Evolutionary conservation across 202 grass and related monocot genomes (phyloP).

Genomic region (Schoenoplectus tabernaemontani): DNA sequence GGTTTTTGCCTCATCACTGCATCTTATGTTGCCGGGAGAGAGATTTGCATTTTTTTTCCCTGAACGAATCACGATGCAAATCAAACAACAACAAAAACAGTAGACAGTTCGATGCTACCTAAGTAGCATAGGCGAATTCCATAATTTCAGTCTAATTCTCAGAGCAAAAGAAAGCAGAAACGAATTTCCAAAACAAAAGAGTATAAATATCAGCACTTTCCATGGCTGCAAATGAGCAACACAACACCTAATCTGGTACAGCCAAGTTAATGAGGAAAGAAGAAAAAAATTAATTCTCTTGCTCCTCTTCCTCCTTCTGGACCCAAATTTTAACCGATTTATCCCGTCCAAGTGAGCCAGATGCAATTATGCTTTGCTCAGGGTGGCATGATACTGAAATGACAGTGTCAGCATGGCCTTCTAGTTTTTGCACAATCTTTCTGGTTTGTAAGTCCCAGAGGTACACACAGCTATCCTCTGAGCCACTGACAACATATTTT

Average conservation of each 20-base stretch:
- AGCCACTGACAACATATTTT: slow-evolving; percentile 88
- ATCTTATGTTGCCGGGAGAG: too few species aligned
- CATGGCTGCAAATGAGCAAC: background rate
- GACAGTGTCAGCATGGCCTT: slow-evolving; percentile 71
- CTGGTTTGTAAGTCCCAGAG: slow-evolving; percentile 90
- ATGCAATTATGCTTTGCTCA: slow-evolving; percentile 75
- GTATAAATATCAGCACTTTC: background rate
- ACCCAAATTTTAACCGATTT: slow-evolving; percentile 84
- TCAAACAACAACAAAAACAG: too few species aligned
- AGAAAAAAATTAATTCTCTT: background rate
- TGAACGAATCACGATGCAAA: too few species aligned
- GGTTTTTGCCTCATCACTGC: too few species aligned
- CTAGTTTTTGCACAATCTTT: slow-evolving; percentile 76
- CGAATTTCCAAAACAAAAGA: background rate
- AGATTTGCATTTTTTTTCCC: too few species aligned
- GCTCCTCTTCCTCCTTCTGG: slow-evolving; percentile 53
- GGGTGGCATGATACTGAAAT: slow-evolving; percentile 89
- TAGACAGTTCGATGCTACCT: background rate
- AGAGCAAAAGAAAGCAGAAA: background rate
- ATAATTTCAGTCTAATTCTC: background rate
- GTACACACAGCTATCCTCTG: slow-evolving; percentile 75
- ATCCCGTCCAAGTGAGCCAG: slow-evolving; percentile 63
- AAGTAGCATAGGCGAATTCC: background rate
- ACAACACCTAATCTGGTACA: slow-evolving; percentile 4
- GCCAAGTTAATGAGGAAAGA: background rate